These are phyloP conservation scores for Bipolaris oryzae DNA, from an alignment of 2,329 filamentous ascomycete genomes.

Conservation along the genomic window DNA sequence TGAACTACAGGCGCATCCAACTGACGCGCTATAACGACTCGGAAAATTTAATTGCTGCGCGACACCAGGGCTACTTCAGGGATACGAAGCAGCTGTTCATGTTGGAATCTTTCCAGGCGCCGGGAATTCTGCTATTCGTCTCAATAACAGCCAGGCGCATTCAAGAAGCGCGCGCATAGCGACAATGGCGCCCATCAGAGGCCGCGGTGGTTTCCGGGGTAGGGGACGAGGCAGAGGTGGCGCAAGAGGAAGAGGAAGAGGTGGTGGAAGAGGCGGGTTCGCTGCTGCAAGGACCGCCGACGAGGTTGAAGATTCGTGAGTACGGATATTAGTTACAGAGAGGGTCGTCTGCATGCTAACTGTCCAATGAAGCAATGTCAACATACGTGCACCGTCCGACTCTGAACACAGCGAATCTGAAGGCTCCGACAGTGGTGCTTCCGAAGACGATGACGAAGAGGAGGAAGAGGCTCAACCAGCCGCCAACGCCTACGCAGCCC, in stretches of 20 bases:
- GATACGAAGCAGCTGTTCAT: too few relatives aligned
- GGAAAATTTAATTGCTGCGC: neutral
- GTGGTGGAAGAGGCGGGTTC: constrained; percentile 35
- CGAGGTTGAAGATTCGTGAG: constrained; percentile 40
- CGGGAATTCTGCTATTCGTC: too few relatives aligned
- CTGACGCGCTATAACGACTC: neutral
- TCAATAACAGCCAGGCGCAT: neutral
- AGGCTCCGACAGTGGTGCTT: constrained; percentile 25
- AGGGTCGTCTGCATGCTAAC: constrained; percentile 20
- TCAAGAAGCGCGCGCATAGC: neutral
- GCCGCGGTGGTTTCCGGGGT: constrained; percentile 30
- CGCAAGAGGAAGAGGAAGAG: constrained; percentile 12
- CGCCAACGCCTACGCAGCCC: constrained; percentile 59
- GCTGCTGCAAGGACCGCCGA: constrained; percentile 37
- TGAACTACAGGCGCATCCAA: neutral
- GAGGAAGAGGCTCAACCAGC: constrained; percentile 33
- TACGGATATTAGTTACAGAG: constrained; percentile 18
- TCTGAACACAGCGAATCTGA: constrained; percentile 26
- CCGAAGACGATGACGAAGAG: constrained; percentile 31
- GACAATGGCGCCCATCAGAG: constrained; percentile 24
- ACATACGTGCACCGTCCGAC: constrained; percentile 27
- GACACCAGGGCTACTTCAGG: neutral
- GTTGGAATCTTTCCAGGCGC: too few relatives aligned
- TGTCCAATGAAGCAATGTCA: constrained; percentile 16
- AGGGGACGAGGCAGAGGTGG: constrained; percentile 10